Conservation (phyloP, 805 yeast genomes). For the Myxozyma monticola region DNA sequence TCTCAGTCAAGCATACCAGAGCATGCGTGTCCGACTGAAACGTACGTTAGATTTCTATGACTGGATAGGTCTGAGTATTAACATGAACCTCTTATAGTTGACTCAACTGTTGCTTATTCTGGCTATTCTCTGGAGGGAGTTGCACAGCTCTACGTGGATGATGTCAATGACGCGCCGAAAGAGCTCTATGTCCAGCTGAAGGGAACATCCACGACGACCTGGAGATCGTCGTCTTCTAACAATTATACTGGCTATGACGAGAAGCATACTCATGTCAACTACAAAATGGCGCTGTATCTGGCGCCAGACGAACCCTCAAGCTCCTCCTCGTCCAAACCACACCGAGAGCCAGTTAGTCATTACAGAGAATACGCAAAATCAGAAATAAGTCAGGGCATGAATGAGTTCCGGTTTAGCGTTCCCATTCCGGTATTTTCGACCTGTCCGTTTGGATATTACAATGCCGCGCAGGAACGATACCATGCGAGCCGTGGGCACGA, state of each 20-base stretch:
- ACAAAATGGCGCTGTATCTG: neutral
- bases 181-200: constrained; percentile 17
- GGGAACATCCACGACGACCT: constrained; percentile 13
- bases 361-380: neutral
- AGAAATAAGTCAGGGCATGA: neutral
- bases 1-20: too few relatives aligned
- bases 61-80: too few relatives aligned
- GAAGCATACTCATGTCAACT: constrained; percentile 8
- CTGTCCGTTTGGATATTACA: constrained; percentile 2
- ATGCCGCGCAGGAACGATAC: neutral
- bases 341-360: neutral
- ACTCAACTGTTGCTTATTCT: constrained; percentile 8
- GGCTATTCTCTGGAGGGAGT: constrained; percentile 11
- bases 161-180: constrained; percentile 2
- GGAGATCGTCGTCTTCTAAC: neutral
- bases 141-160: constrained; percentile 3
- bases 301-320: neutral
- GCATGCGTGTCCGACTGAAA: too few relatives aligned
- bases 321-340: neutral
- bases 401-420: constrained; percentile 4
- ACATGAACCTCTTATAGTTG: constrained; percentile 6
- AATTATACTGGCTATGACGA: neutral
- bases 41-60: too few relatives aligned
- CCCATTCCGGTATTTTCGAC: constrained; percentile 13
- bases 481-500: neutral